Evolutionary conservation across 164 flowering plant genomes (phyloP), one percentile per base, ranked within the genome.

Genomic region (Liriodendron chinense): DNA sequence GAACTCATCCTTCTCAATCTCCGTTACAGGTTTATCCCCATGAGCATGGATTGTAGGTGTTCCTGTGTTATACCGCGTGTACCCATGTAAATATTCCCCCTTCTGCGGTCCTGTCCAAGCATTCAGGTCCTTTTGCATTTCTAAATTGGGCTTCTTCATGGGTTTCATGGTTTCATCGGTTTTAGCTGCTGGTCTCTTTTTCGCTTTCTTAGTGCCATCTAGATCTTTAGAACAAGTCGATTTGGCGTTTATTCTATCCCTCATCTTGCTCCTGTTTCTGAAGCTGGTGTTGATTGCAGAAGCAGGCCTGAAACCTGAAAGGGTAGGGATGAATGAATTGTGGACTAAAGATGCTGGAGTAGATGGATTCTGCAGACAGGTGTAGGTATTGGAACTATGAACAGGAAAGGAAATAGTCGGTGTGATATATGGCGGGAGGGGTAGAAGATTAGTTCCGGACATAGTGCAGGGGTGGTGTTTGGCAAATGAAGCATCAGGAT

Each of bases 121-220:
- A 65, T 75, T 73, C 48, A 74, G 73, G 24, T 62, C 77, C 71
- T 75, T 82, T 56, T 75, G 79, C 56, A 78, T 69, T 74, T 77
- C 77, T 47, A 81, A 59, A 67, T 77, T 80, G 5, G 80, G 82
- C 9, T 77, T 82, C 80, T 86, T 85, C 2, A 57, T 9, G 26
- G 77, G 77, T 71, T 81, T 81, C 23, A 70, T 25, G 1, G 77
- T 76, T 81, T 73, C 75, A 64, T 34, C 72, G 61, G 75, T 66
- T 69, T 22, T 72, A 74, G 65, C 62, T 65, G 84, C 80, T 25
- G 72, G 83, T 76, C 86, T 85, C 88, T 85, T 89, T 71, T 66
- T 87, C n/a, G 77, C 24, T 74, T 72, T 79, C 65, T 78, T 81
- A 3, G 70, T 65, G 77, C 16, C 68, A 68, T 72, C 76, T 49